phyloP scores from a whole-genome alignment of 164 flowering plant species.

The Berberis vulgaris region DNA sequence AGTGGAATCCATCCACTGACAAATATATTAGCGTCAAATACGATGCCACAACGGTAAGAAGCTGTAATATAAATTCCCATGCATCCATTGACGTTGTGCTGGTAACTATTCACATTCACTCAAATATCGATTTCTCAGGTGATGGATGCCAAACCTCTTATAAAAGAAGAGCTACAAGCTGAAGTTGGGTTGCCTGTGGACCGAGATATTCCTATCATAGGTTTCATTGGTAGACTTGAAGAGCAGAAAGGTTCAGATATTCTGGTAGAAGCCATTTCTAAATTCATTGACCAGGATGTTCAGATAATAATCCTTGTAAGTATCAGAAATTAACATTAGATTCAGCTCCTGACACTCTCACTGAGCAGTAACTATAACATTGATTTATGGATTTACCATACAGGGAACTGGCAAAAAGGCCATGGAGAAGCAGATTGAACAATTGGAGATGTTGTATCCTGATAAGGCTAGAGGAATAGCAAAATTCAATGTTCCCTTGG shows the following conservation, averaged over 20 bases:
- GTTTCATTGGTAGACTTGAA: constrained; percentile 92
- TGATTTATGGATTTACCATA: neutral
- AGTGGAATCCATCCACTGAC: constrained; percentile 82
- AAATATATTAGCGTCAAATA: constrained; percentile 52
- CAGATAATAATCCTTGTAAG: constrained; percentile 79
- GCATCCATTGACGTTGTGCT: neutral
- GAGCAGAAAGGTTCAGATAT: constrained; percentile 98
- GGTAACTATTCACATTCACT: neutral
- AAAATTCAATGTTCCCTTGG: constrained; percentile 72
- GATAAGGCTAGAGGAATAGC: constrained; percentile 74
- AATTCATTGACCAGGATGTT: constrained; percentile 48
- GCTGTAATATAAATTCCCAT: neutral
- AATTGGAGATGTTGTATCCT: constrained; percentile 60
- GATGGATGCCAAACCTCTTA: constrained; percentile 56
- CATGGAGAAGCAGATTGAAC: constrained; percentile 69
- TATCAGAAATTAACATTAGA: neutral
- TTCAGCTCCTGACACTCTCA: neutral
- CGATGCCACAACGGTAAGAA: constrained; percentile 67
- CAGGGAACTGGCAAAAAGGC: constrained; percentile 90
- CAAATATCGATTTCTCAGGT: constrained; percentile 35
- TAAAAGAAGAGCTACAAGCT: constrained; percentile 89
- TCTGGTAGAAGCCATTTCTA: constrained; percentile 59
- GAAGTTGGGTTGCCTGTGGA: constrained; percentile 83
- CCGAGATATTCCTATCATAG: constrained; percentile 61
- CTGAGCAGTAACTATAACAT: neutral